phyloP scores from a whole-genome alignment of 2,329 filamentous ascomycete species.

The Arthroderma sp. region DNA sequence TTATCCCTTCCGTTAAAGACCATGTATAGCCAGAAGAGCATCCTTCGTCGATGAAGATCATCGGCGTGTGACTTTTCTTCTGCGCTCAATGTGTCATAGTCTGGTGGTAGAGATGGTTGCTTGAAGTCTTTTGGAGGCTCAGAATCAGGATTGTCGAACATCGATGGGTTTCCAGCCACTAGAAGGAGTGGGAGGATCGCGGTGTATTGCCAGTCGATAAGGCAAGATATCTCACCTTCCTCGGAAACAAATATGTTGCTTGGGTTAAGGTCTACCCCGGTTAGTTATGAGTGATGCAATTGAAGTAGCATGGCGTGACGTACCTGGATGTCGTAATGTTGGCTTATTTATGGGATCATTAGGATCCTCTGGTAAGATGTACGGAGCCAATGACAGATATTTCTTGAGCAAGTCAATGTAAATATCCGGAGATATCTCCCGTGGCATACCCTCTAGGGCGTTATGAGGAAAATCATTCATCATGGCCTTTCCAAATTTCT shows the following conservation, averaged over 20 bases:
- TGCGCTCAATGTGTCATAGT: conserved; percentile 8
- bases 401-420: conserved; percentile 11
- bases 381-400: conserved; percentile 11
- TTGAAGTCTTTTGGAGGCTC: conserved; percentile 3
- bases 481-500: conserved; percentile 11
- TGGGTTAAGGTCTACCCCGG: conserved; percentile 10
- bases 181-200: conserved; percentile 12
- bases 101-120: conserved; percentile 9
- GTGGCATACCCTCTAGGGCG: conserved; percentile 10
- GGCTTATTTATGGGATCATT: conserved; percentile 7
- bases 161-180: conserved; percentile 10
- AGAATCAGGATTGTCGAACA: conserved; percentile 11
- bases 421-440: conserved; percentile 1
- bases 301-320: background rate
- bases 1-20: conserved; percentile 11
- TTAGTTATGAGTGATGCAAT: background rate
- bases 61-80: conserved; percentile 12
- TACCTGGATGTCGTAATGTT: conserved; percentile 16
- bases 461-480: conserved; percentile 9
- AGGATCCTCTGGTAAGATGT: conserved; percentile 8
- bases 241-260: conserved; percentile 13
- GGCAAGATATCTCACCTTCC: conserved; percentile 7
- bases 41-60: conserved; percentile 11
- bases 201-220: conserved; percentile 16
- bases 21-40: conserved; percentile 10